phyloP scores from a whole-genome alignment of 1,139 yeast species.

The Blastobotrys buckinghamii region DNA sequence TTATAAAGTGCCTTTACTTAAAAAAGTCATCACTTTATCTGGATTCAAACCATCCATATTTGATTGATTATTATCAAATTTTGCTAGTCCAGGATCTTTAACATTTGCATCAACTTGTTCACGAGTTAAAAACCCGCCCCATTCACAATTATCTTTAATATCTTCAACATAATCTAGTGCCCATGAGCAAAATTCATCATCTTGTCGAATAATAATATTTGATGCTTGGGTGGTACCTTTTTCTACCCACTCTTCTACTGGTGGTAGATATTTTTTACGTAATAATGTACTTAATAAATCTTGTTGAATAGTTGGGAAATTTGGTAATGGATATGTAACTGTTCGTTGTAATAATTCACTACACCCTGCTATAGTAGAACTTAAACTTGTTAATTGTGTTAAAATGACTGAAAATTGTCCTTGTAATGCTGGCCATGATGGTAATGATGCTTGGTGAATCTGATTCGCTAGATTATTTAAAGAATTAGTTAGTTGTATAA shows the following conservation, averaged over 20 bases:
- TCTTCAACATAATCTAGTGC: conserved; percentile 50
- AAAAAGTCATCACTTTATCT: conserved; percentile 26
- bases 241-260: conserved; percentile 80
- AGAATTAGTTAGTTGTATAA: conserved; percentile 42
- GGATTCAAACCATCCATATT: conserved; percentile 23
- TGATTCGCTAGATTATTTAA: conserved; percentile 31
- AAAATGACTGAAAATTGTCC: conserved; percentile 78
- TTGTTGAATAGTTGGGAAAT: conserved; percentile 78
- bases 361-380: conserved; percentile 59
- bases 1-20: conserved; percentile 22
- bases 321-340: conserved; percentile 75
- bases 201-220: conserved; percentile 24
- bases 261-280: conserved; percentile 84
- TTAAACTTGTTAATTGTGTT: conserved; percentile 72
- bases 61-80: conserved; percentile 13
- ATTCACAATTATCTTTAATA: conserved; percentile 47
- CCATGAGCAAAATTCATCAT: conserved; percentile 46
- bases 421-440: conserved; percentile 51
- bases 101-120: conserved; percentile 46
- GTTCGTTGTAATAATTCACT: conserved; percentile 55
- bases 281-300: conserved; percentile 75
- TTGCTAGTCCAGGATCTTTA: conserved; percentile 16
- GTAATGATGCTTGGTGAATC: conserved; percentile 32
- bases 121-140: conserved; percentile 54
- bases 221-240: conserved; percentile 46